Evolutionary conservation across 495 filamentous ascomycete genomes (phyloP).

Genomic region (Opeltia flavorubescens): DNA sequence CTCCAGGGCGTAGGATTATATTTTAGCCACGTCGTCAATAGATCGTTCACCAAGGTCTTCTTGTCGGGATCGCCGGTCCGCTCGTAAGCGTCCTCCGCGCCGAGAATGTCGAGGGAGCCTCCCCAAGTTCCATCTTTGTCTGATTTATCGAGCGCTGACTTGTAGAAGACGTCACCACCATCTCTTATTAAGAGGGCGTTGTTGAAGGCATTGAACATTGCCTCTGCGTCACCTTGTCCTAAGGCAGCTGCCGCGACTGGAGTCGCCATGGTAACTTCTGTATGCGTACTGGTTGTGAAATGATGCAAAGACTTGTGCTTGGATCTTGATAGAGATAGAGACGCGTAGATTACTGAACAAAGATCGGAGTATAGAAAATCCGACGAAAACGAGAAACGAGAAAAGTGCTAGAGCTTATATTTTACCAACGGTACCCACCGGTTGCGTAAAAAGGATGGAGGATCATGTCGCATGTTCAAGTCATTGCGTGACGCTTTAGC

Average conservation of each 20-base stretch:
- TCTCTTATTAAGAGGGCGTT: neutral
- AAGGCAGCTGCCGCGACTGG: neutral
- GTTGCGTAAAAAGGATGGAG: neutral
- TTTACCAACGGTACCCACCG: neutral
- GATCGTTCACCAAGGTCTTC: constrained; percentile 9
- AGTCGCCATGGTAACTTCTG: neutral
- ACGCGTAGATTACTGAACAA: neutral
- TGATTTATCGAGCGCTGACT: neutral
- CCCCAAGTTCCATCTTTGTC: constrained; percentile 5
- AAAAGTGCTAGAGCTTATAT: neutral
- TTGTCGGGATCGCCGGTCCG: constrained; percentile 9
- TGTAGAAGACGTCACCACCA: neutral
- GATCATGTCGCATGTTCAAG: no score
- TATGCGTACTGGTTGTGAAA: neutral
- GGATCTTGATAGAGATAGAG: neutral
- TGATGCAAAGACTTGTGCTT: neutral
- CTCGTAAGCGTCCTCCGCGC: constrained; percentile 9
- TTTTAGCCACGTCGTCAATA: constrained; percentile 8
- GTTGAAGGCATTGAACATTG: neutral
- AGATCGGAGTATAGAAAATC: neutral
- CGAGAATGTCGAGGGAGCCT: constrained; percentile 11
- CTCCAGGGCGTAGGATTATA: constrained; percentile 4
- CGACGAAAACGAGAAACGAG: neutral
- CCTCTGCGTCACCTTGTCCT: neutral
- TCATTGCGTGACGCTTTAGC: no score